Percentiles rank a stretch among this genome's conserved stretches.
phyloP scores from a whole-genome alignment of 2,329 filamentous ascomycete species.

The Colletotrichum sidae region DNA sequence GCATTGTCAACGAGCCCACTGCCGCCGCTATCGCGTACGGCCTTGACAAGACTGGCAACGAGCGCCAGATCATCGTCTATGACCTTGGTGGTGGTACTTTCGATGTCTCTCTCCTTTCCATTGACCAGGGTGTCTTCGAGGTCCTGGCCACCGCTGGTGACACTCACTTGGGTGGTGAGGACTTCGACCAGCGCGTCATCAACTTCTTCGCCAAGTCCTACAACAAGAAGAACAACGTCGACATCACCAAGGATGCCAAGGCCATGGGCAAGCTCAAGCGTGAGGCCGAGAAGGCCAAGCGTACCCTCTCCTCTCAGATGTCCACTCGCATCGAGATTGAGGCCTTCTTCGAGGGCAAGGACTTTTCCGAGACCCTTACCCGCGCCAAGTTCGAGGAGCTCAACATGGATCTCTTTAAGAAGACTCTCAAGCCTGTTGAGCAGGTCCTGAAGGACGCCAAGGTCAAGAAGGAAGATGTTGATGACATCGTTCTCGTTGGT shows the following conservation, averaged over 20 bases:
- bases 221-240: constrained; percentile 97
- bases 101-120: constrained; percentile 92
- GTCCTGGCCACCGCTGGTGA: constrained; percentile 96
- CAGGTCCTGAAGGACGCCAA: constrained; percentile 99
- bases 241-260: constrained; percentile 95
- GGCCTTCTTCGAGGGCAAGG: constrained; percentile 94
- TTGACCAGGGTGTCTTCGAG: constrained; percentile 93
- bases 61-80: constrained; percentile 92
- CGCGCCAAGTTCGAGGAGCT: constrained; percentile 99
- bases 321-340: constrained; percentile 96
- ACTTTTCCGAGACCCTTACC: constrained; percentile 98
- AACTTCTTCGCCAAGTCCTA: constrained; percentile 96
- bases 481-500: constrained; percentile 98
- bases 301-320: constrained; percentile 94
- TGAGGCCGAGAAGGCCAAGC: constrained; percentile 99
- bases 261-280: constrained; percentile 99
- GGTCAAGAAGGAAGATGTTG: constrained; percentile 93
- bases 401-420: constrained; percentile 99
- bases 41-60: constrained; percentile 85
- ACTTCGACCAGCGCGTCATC: constrained; percentile 98
- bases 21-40: constrained; percentile 96
- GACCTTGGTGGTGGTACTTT: constrained; percentile 96
- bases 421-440: constrained; percentile 98
- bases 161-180: constrained; percentile 97
- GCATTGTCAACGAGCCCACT: constrained; percentile 96